Evolutionary conservation across 805 yeast species (phyloP), one percentile per base, ranked within the genome.

Genomic region (Schwanniomyces vanrijiae): DNA sequence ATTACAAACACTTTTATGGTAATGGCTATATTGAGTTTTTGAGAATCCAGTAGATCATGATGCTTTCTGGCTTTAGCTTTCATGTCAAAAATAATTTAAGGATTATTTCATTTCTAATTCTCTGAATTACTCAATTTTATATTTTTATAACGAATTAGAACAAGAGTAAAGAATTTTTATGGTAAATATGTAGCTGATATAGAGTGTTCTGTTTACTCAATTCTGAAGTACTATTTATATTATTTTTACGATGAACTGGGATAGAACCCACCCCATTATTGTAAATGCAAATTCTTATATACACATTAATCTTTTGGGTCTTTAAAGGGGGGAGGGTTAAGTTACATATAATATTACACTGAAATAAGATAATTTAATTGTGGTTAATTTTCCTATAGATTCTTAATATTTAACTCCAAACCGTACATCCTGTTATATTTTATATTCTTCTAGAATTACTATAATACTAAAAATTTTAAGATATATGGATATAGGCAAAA

Each of bases 41-140:
- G 35, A 31, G 35, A 31, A 16, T 31, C 18, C 35, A 11, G 20
- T 20, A 31, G 19, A 16, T 31, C 35, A 31, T 31, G 35, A 31
- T 31, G 35, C 35, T 31, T 31, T 31, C 35, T 31, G 35, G 35
- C 35, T 31, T 31, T 31, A 31, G 35, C 35, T 31, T 31, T 31
- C 35, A 31, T 31, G 35, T 14, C 35, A 14, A 31, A 14, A 31
- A 31, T 14, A 14, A 31, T 14, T 18, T 14, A 31, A 31, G 35
- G 35, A 31, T 31, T 31, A 31, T 31, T 31, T 31, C 35, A 31
- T 31, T 31, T 31, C 35, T 31, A 31, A 31, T 31, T 31, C 35
- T 31, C 35, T 31, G 16, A 31, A 14, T 18, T 7, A 31, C 35
- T 31, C 35, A 31, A 31, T 31, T 31, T 31, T 31, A 31, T 31